Evolutionary conservation across 2,329 filamentous ascomycete genomes (phyloP).

Genomic region (Cryphonectria radicalis): DNA sequence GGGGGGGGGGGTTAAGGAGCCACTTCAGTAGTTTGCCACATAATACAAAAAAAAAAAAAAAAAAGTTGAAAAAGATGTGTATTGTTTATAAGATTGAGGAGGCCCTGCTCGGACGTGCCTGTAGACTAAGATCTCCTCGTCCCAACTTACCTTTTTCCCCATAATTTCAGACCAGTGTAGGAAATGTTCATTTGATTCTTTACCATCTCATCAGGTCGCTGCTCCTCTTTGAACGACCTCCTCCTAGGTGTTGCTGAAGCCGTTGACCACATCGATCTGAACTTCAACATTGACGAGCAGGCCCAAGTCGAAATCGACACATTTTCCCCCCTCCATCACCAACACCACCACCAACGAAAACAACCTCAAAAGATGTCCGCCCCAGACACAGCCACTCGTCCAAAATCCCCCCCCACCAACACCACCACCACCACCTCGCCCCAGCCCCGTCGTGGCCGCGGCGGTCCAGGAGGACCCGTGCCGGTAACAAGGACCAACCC

Average conservation of each 20-base stretch:
- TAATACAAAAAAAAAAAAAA: not conserved
- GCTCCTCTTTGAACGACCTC: not conserved
- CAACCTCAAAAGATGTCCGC: constrained; percentile 7
- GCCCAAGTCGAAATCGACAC: not conserved
- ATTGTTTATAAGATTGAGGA: not conserved
- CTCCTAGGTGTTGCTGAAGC: not conserved
- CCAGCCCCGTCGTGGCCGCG: not conserved
- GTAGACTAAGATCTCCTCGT: not conserved
- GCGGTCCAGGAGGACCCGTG: constrained; percentile 13
- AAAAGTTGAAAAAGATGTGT: not conserved
- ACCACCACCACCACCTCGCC: constrained; percentile 13
- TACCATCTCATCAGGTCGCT: not conserved
- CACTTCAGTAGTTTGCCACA: constrained; percentile 13
- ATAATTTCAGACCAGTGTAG: not conserved
- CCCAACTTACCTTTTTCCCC: not conserved
- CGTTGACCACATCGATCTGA: not conserved
- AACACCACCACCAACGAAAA: not conserved
- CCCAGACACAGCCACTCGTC: constrained; percentile 16
- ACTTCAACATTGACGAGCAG: not conserved
- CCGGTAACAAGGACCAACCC: not conserved
- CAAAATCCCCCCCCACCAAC: constrained; percentile 4
- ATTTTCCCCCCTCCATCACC: not conserved
- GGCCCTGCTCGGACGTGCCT: not conserved
- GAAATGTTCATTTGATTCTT: not conserved
- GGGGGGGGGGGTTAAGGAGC: not conserved